These are phyloP conservation scores for Gossypium armourianum DNA, from an alignment of 441 rosid genomes.

Conservation along the genomic window DNA sequence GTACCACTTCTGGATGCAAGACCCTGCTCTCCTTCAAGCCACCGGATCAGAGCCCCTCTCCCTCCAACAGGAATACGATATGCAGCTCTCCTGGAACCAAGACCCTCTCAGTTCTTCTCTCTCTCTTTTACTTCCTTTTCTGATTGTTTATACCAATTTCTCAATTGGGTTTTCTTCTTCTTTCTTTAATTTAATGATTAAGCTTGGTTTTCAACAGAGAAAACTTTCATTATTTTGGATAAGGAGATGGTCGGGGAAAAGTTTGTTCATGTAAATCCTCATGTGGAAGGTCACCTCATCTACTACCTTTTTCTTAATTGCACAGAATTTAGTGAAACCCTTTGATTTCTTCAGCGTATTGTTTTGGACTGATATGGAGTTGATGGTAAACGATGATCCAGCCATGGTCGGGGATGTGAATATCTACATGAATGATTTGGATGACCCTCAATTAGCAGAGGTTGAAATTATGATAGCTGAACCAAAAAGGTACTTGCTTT, in stretches of 20 bases:
- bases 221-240: conserved; percentile 76
- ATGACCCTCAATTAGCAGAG: conserved; percentile 64
- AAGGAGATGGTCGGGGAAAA: conserved; percentile 47
- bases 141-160: not conserved
- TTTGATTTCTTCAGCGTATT: no score
- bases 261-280: conserved; percentile 52
- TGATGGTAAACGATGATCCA: conserved; percentile 23
- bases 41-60: conserved; percentile 87
- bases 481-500: conserved; percentile 43
- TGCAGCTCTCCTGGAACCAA: conserved; percentile 81
- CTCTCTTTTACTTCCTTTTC: not conserved
- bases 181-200: conserved; percentile 1
- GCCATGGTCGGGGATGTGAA: conserved; percentile 91
- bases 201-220: conserved; percentile 37
- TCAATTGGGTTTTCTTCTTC: not conserved
- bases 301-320: not conserved
- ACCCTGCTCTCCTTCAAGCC: conserved; percentile 62
- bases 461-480: conserved; percentile 91
- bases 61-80: conserved; percentile 61
- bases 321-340: not conserved
- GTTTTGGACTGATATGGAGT: not conserved
- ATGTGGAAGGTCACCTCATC: conserved; percentile 48
- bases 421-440: conserved; percentile 81
- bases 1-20: conserved; percentile 88
- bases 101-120: conserved; percentile 59